phyloP scores from a whole-genome alignment of 192 early-diverging fungal species.

The Podila minutissima region DNA sequence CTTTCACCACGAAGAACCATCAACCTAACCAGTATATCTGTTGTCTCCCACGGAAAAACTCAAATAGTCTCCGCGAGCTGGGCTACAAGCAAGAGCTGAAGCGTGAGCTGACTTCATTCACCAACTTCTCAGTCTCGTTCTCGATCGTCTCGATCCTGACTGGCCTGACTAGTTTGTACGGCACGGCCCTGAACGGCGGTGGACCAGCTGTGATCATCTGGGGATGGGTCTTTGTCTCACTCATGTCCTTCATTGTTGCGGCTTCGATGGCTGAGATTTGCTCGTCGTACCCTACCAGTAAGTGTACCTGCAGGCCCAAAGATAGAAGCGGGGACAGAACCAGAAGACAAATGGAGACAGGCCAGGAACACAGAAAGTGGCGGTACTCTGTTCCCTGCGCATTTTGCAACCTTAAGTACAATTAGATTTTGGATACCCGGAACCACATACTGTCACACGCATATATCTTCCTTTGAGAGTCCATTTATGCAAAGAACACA shows the following conservation, averaged over 20 bases:
- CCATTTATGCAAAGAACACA: too few species aligned
- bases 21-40: background rate
- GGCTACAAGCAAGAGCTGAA: conserved; percentile 64
- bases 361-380: background rate
- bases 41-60: background rate
- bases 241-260: conserved; percentile 54
- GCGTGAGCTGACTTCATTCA: conserved; percentile 52
- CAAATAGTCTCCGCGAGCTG: conserved; percentile 54
- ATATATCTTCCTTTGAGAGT: too few species aligned
- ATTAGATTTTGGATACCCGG: background rate
- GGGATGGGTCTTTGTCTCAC: conserved; percentile 57
- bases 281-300: conserved; percentile 58
- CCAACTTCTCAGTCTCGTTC: conserved; percentile 56
- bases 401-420: background rate
- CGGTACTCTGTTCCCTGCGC: conserved; percentile 14
- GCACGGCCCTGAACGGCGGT: conserved; percentile 53
- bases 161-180: conserved; percentile 58
- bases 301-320: conserved; percentile 27
- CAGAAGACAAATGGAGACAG: background rate
- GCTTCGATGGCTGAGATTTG: conserved; percentile 59
- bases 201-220: conserved; percentile 58
- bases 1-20: background rate
- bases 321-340: too few species aligned
- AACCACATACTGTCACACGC: too few species aligned
- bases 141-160: conserved; percentile 55